Percentiles rank a stretch among this genome's conserved stretches.
Evolutionary conservation across 495 filamentous ascomycete genomes (phyloP).

Genomic region (Corynascus novoguineensis): DNA sequence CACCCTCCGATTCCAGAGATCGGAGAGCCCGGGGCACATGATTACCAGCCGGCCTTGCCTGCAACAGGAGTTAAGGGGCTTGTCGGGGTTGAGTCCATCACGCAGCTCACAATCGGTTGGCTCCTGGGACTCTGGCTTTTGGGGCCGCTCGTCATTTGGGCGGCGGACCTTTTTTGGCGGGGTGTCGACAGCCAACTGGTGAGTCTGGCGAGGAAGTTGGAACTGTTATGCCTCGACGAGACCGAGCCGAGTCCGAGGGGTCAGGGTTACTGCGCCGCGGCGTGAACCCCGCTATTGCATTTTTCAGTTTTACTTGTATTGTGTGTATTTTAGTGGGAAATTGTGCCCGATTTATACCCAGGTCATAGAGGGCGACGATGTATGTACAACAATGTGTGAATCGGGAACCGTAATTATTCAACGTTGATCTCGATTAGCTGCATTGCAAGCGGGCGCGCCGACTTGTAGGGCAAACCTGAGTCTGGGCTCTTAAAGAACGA

Average conservation of each 20-base stretch:
- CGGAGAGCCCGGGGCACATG: constrained; percentile 19
- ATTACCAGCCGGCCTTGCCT: constrained; percentile 25
- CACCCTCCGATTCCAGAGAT: constrained; percentile 13
- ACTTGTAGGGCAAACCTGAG: too few relatives aligned
- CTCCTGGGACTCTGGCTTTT: constrained; percentile 46
- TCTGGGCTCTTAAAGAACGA: too few relatives aligned
- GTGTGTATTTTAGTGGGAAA: background rate
- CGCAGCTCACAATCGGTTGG: constrained; percentile 48
- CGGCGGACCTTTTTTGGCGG: constrained; percentile 55
- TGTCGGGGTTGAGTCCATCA: constrained; percentile 47
- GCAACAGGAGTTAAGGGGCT: constrained; percentile 45
- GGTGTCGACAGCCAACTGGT: constrained; percentile 55
- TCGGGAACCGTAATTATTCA: too few relatives aligned
- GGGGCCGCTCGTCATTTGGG: constrained; percentile 50
- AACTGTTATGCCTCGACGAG: constrained; percentile 35
- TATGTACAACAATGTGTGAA: background rate
- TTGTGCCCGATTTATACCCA: background rate
- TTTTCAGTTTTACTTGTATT: background rate
- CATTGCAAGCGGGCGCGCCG: too few relatives aligned
- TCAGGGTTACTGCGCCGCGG: constrained; percentile 24
- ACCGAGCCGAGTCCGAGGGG: constrained; percentile 17
- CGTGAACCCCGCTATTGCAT: constrained; percentile 9
- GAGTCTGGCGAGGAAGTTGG: constrained; percentile 49
- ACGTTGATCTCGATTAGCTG: too few relatives aligned
- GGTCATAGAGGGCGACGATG: background rate